Evolutionary conservation across 169 alveolate genomes (phyloP), one percentile per base, ranked within the genome.

Genomic region (Cystoisospora suis): DNA sequence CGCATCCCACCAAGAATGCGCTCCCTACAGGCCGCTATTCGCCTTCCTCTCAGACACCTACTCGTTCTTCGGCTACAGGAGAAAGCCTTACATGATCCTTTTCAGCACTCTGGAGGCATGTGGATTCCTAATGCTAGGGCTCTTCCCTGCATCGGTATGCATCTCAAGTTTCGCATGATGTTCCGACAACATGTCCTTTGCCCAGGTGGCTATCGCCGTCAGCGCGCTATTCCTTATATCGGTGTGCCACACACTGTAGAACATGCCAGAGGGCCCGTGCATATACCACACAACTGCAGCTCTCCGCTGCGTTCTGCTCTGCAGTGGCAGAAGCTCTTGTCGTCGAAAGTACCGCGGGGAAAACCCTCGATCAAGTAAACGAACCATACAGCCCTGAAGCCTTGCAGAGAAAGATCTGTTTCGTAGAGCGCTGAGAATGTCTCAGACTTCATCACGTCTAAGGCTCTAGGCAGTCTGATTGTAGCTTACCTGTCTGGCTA

Each of bases 401-500:
- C 53, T 4, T n/a, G 17, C 70, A 38, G 59, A 0, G 34, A 20
- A 58, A 59, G 4, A 45, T 42, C 53, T 9, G 9, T 46, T 56
- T 36, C 81, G 29, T 87, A 92, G 93, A 89, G 93, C 34, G 93
- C 93, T 32, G 94, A 89, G 56, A 88, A 81, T 47, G 97, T 98
- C 34, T 95, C 98, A 1, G 97, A 96, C 77, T 97, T 97, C 87
- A 95, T 98, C 92, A 98, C 98, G 38, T 93, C 98, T 38, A 97
- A 97, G 88, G 97, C 98, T 36, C 80, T 96, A 42, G 99, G 99
- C 0, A 95, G 97, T 29, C 86, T 98, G 56, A 70, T 97, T 53
- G 98, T 98, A 59, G 98, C 99, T 23, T 98, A 98, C 94, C 95
- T 97, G 81, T 97, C 99, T 86, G 99, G 99, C 0, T 95, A 96